Evolutionary conservation across 2,329 filamentous ascomycete species (phyloP).

Genomic region (Xylaria sp.): DNA sequence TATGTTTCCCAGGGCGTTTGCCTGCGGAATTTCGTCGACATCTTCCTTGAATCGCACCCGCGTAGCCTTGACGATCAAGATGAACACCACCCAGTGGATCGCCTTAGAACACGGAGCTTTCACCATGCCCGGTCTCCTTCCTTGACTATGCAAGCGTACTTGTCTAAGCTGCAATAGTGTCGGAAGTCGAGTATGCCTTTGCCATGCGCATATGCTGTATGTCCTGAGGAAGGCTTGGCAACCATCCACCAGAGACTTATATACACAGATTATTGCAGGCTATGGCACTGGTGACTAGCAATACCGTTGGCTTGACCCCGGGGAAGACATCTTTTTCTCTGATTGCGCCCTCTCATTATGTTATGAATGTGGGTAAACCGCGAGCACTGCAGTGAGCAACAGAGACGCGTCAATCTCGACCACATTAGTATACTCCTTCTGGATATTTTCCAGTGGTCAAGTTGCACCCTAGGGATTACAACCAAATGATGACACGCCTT

Average conservation of each 20-base stretch:
- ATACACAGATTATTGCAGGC: constrained; percentile 44
- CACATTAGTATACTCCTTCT: constrained; percentile 1
- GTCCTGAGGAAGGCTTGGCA: constrained; percentile 63
- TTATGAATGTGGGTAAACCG: constrained; percentile 48
- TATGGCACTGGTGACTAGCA: constrained; percentile 43
- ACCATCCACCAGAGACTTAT: constrained; percentile 52
- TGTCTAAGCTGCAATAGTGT: constrained; percentile 47
- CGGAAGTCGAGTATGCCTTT: constrained; percentile 69
- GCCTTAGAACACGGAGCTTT: constrained; percentile 40
- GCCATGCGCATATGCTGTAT: constrained; percentile 59
- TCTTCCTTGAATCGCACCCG: constrained; percentile 54
- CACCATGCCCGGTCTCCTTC: constrained; percentile 54
- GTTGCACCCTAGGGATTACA: constrained; percentile 5
- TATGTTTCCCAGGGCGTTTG: constrained; percentile 92
- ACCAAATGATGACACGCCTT: constrained; percentile 14
- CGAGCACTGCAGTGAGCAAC: constrained; percentile 65
- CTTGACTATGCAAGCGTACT: constrained; percentile 43
- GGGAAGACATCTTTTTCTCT: constrained; percentile 33
- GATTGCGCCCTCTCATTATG: constrained; percentile 34
- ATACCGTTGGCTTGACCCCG: constrained; percentile 37
- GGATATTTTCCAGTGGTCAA: constrained; percentile 16
- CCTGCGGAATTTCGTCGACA: constrained; percentile 79
- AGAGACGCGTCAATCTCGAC: constrained; percentile 37
- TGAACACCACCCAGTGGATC: constrained; percentile 43
- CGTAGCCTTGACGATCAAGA: constrained; percentile 48